Base-by-base conservation (phyloP, 768 basidiomycete genomes). In the Boletales sp. region DNA sequence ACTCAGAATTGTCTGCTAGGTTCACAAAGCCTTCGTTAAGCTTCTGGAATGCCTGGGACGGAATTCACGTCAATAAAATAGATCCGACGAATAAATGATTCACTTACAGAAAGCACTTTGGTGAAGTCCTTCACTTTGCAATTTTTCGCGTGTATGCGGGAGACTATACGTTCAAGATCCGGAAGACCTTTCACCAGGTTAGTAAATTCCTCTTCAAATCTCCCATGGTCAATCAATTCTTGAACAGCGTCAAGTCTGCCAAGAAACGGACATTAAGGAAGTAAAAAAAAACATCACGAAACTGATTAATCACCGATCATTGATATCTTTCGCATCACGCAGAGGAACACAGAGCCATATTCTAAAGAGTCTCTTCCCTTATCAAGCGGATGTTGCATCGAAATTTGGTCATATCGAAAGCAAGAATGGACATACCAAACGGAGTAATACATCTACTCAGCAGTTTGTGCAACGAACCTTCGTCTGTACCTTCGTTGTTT, bases 261-360 rank as follows among this genome's bases (percentile, higher is more conserved):
- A 32, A 42, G 32, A 24, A 51, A 47, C 42, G 63, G 54, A 52
- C 36, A 57, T 50, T 58, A 55, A 61, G 38, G 14, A 39, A 21
- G 39, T 34, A 43, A 27, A 27, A 42, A 27, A 42, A 47, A 47
- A 49, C 46, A 49, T 43, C 43, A 50, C 19, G 32, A 54, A 48
- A 54, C 47, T 50, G 43, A 17, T 31, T 43, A 53, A 72, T 54
- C 60, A 90, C 93, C 94, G 78, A 36, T 89, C 85, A 61, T 95
- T 94, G 69, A 99, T 98, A 42, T 89, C 89, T 11, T 77, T 65
- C 32, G 84, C 83, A 35, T 89, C 82, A 29, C 86, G 82, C 54
- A 99, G 70, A 17, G 97, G 97, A 78, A 87, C 87, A 55, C 92
- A 97, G 8, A 99, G 74, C 97, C 97, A 99, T 46, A 95, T 87